A percentile compares a stretch with the other conserved stretches of the same genome.
phyloP scores from a whole-genome alignment of 2,329 filamentous ascomycete species.

The Mycosphaerella arachidis region DNA sequence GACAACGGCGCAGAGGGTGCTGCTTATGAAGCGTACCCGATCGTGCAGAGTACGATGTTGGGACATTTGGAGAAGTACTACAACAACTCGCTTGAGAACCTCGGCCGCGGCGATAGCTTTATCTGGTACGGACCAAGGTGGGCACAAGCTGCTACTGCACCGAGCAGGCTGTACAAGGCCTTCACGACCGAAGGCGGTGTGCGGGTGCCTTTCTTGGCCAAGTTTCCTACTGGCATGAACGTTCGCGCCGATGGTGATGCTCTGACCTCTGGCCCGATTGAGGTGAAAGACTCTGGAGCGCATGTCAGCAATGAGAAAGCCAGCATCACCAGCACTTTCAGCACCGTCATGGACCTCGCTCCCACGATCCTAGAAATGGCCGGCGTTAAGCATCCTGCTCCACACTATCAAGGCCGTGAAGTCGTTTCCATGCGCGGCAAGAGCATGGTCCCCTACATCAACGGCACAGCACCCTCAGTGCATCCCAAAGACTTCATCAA shows the following conservation, averaged over 20 bases:
- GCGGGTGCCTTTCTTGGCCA: slow-evolving; percentile 50
- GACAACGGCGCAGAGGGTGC: slow-evolving; percentile 61
- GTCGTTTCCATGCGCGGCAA: slow-evolving; percentile 51
- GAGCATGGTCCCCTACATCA: slow-evolving; percentile 44
- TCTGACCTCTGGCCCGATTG: slow-evolving; percentile 46
- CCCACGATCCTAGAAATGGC: slow-evolving; percentile 47
- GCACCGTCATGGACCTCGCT: slow-evolving; percentile 42
- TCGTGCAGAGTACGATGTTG: slow-evolving; percentile 52
- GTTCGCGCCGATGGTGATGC: slow-evolving; percentile 16
- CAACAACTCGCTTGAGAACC: slow-evolving; percentile 54
- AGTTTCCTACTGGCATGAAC: slow-evolving; percentile 27
- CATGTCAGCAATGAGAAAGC: slow-evolving; percentile 20
- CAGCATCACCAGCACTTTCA: slow-evolving; percentile 49
- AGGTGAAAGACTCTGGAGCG: slow-evolving; percentile 31
- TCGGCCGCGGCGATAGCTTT: slow-evolving; percentile 55
- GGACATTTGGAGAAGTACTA: slow-evolving; percentile 55
- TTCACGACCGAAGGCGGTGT: slow-evolving; percentile 48
- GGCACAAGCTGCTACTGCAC: slow-evolving; percentile 52
- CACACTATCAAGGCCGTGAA: slow-evolving; percentile 47
- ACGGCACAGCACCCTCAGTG: slow-evolving; percentile 35
- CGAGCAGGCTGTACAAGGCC: slow-evolving; percentile 46
- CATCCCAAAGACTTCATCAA: slow-evolving; percentile 51
- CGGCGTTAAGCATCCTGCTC: slow-evolving; percentile 50
- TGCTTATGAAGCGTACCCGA: slow-evolving; percentile 55
- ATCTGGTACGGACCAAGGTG: slow-evolving; percentile 59